A percentile compares a stretch with the other conserved stretches of the same genome.
Evolutionary conservation across 164 flowering plant genomes (phyloP).

Genomic region (Dillenia suffruticosa): DNA sequence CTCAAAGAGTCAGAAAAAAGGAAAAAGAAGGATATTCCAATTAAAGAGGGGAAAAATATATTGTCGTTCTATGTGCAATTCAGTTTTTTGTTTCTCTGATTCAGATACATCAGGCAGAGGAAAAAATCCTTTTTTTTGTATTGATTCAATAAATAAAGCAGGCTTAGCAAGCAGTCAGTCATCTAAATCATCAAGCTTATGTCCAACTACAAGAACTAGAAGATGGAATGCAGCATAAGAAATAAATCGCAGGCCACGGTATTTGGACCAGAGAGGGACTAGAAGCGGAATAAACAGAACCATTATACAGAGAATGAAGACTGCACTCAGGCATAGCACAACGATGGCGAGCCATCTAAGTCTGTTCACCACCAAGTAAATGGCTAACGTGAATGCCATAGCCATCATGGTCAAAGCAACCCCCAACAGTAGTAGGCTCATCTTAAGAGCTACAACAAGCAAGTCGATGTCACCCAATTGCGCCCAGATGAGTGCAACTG

Average conservation of each 20-base stretch:
- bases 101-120: no score
- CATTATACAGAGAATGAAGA: background rate
- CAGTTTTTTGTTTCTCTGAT: no score
- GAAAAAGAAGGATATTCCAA: no score
- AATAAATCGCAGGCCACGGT: background rate
- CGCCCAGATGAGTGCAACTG: constrained; percentile 9
- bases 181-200: no score
- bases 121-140: no score
- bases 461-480: constrained; percentile 3
- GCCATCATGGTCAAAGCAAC: constrained; percentile 11
- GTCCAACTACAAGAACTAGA: no score
- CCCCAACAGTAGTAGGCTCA: constrained; percentile 1
- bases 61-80: no score
- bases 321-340: background rate
- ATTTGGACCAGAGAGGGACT: background rate
- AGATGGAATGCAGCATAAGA: background rate
- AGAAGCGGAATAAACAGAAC: constrained; percentile 6
- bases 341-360: constrained; percentile 6
- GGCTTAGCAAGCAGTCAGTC: no score
- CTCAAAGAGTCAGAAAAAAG: no score
- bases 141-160: no score
- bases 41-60: no score
- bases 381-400: constrained; percentile 9
- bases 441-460: background rate
- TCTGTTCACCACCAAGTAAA: constrained; percentile 1